Evolutionary conservation across 441 rosid genomes (phyloP).

Genomic region (Erysimum pusillum): DNA sequence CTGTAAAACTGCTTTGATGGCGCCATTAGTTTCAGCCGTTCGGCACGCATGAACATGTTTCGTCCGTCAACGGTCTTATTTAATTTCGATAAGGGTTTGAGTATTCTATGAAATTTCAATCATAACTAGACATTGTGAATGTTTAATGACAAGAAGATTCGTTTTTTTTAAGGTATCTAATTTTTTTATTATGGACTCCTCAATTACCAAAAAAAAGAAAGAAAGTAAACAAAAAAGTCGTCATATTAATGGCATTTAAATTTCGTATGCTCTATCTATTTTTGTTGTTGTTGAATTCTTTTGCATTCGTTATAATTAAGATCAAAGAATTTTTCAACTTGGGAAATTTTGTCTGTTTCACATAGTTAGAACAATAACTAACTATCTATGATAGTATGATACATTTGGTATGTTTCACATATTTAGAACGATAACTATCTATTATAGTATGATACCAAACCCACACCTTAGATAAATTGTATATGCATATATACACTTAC

Average conservation of each 20-base stretch:
- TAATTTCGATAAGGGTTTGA: conserved; percentile 10
- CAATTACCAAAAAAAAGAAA: too few relatives aligned
- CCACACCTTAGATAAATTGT: not conserved
- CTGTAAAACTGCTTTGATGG: conserved; percentile 34
- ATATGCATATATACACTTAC: conserved; percentile 1
- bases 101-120: not conserved
- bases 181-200: not conserved
- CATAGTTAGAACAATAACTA: not conserved
- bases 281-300: not conserved
- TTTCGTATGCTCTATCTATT: not conserved
- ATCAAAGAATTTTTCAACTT: not conserved
- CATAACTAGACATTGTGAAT: not conserved
- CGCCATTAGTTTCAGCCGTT: conserved; percentile 42
- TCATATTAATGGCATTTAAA: too few relatives aligned
- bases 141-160: not conserved
- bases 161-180: not conserved
- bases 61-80: conserved; percentile 32
- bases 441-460: not conserved
- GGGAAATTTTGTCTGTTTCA: not conserved
- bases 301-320: conserved; percentile 11
- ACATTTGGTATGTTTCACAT: not conserved
- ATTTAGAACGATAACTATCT: not conserved
- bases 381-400: not conserved
- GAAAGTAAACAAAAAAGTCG: not conserved
- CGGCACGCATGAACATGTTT: conserved; percentile 46